Conservation (phyloP, 2,329 filamentous ascomycete genomes). For the Aspergillus hiratsukae region DNA sequence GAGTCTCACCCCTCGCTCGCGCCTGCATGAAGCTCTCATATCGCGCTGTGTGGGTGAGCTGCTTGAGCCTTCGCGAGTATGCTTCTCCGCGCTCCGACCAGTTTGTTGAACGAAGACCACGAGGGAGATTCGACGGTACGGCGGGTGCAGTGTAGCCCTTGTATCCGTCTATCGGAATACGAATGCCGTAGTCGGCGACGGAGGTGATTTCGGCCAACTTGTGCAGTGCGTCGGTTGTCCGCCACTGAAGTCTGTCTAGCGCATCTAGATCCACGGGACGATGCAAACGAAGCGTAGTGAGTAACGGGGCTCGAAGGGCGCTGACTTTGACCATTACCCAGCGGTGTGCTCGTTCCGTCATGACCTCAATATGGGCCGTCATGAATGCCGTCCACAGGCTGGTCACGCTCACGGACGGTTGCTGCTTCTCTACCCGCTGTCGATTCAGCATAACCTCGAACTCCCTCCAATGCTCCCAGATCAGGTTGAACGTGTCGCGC, state of each 20-base stretch:
- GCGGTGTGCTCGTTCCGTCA: conserved; percentile 18
- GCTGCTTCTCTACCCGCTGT: not conserved
- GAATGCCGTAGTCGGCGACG: conserved; percentile 18
- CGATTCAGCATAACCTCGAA: conserved; percentile 16
- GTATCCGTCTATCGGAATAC: conserved; percentile 24
- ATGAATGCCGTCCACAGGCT: conserved; percentile 21
- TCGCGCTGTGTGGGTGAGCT: conserved; percentile 2
- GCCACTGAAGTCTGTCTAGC: conserved; percentile 13
- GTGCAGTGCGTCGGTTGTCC: conserved; percentile 10
- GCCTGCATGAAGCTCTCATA: not conserved
- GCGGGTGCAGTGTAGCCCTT: conserved; percentile 9
- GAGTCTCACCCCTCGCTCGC: not conserved
- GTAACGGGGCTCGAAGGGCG: conserved; percentile 9
- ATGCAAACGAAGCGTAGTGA: conserved; percentile 8
- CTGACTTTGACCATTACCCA: conserved; percentile 18
- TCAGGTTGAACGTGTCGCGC: conserved; percentile 21
- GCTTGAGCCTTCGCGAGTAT: conserved; percentile 8
- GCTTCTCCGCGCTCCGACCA: not conserved
- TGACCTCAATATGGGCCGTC: conserved; percentile 17
- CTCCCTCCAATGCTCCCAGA: conserved; percentile 15
- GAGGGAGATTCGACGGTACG: not conserved
- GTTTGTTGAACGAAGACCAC: not conserved
- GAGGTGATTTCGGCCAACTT: conserved; percentile 9
- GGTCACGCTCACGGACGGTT: conserved; percentile 10
- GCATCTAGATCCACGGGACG: not conserved